These are phyloP conservation scores for Schwanniomyces sp. DNA, from an alignment of 805 yeast species.

Conservation along the genomic window DNA sequence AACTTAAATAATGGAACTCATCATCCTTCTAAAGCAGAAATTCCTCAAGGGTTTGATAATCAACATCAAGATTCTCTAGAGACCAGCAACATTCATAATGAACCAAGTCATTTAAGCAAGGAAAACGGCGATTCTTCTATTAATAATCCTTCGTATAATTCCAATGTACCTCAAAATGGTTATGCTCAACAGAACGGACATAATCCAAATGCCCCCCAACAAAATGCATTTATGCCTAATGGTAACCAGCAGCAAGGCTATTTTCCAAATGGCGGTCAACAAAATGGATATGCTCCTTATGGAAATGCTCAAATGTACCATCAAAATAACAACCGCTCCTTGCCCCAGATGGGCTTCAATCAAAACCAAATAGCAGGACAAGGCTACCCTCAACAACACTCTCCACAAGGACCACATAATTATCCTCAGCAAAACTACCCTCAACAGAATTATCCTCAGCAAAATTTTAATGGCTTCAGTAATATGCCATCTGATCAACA, in stretches of 20 bases:
- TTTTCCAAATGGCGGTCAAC: neutral
- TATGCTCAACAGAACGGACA: neutral
- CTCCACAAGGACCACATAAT: conserved; percentile 5
- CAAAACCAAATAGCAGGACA: neutral
- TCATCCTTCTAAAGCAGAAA: neutral
- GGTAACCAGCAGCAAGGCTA: neutral
- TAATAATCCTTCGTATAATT: too few relatives aligned
- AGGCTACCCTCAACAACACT: conserved; percentile 3
- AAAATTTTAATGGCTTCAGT: conserved; percentile 3
- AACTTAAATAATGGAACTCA: neutral
- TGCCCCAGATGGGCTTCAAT: neutral
- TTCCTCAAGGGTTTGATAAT: neutral
- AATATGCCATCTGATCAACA: conserved; percentile 22
- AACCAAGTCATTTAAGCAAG: neutral
- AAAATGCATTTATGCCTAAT: neutral
- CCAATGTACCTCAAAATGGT: too few relatives aligned
- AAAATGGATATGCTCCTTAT: neutral
- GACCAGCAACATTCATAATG: neutral
- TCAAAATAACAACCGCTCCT: conserved; percentile 2
- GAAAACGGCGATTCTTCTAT: neutral
- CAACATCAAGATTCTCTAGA: neutral
- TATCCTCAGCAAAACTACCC: conserved; percentile 5
- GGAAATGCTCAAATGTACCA: neutral
- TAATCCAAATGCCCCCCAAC: neutral
- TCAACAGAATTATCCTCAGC: neutral